These are phyloP conservation scores for Lipomyces yamanashiensis DNA, from an alignment of 805 yeast genomes.

Conservation along the genomic window DNA sequence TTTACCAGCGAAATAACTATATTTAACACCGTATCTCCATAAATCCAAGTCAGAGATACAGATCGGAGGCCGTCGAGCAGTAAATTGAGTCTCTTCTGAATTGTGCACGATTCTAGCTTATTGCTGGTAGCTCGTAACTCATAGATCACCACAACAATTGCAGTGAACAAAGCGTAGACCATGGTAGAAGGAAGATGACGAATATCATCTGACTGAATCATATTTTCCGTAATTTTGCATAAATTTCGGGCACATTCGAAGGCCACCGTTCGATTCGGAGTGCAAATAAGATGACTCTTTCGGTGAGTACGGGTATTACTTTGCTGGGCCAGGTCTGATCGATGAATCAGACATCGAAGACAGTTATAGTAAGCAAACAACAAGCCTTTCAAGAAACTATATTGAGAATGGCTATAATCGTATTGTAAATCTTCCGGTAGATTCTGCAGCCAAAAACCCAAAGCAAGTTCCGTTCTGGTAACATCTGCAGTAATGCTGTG, in stretches of 20 bases:
- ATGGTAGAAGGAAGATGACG: conserved; percentile 59
- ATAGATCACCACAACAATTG: conserved; percentile 68
- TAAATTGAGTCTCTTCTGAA: too few species aligned
- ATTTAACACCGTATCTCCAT: too few species aligned
- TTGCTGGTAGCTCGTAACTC: conserved; percentile 51
- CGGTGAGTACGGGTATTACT: conserved; percentile 21
- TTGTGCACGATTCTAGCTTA: too few species aligned
- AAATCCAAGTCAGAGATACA: too few species aligned
- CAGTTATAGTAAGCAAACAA: conserved; percentile 72
- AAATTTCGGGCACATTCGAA: conserved; percentile 81
- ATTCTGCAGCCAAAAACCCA: conserved; percentile 75
- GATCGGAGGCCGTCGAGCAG: too few species aligned
- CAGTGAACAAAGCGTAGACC: conserved; percentile 63
- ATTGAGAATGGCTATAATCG: conserved; percentile 59
- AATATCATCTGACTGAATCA: conserved; percentile 56
- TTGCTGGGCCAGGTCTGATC: conserved; percentile 58
- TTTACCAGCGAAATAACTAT: too few species aligned
- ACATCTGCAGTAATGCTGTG: conserved; percentile 54
- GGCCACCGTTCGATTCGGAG: conserved; percentile 79
- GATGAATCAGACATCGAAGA: conserved; percentile 67
- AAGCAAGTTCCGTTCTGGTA: conserved; percentile 69
- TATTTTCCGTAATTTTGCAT: conserved; percentile 61
- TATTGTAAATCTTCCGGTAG: conserved; percentile 67
- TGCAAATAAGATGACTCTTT: conserved; percentile 40
- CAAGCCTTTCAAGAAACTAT: conserved; percentile 60